Conservation (phyloP, 768 basidiomycete species). For the Dendrothele bispora region DNA sequence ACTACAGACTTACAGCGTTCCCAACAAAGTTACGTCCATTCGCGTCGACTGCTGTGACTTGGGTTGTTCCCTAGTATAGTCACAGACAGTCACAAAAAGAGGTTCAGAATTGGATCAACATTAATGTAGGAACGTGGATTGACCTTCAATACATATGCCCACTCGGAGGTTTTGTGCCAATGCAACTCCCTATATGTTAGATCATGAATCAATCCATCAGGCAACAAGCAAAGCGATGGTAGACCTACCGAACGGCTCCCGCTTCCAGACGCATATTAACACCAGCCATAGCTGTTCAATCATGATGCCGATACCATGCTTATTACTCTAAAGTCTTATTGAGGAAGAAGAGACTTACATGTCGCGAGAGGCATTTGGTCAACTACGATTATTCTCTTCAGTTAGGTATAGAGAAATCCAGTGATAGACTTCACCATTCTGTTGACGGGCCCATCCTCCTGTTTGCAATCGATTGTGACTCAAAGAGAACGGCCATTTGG, state of each 20-base stretch:
- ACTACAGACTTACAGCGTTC: constrained; percentile 6
- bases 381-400: constrained; percentile 30
- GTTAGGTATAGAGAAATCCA: not conserved
- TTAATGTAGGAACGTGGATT: not conserved
- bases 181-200: constrained; percentile 37
- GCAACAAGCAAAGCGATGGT: no score
- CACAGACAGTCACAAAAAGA: no score
- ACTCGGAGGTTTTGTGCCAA: constrained; percentile 40
- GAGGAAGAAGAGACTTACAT: constrained; percentile 13
- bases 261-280: constrained; percentile 41
- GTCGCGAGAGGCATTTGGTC: constrained; percentile 39
- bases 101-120: not conserved
- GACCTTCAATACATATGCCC: constrained; percentile 23
- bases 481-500: constrained; percentile 65
- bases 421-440: constrained; percentile 43
- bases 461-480: constrained; percentile 58
- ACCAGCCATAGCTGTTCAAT: constrained; percentile 18
- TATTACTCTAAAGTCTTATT: not conserved
- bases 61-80: constrained; percentile 4
- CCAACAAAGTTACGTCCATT: constrained; percentile 7
- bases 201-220: not conserved
- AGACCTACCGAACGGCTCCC: constrained; percentile 37
- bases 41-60: constrained; percentile 9
- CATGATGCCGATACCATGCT: not conserved
- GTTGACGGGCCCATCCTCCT: constrained; percentile 66